phyloP scores from a whole-genome alignment of 768 basidiomycete species.

The Tephrocybe sp. region DNA sequence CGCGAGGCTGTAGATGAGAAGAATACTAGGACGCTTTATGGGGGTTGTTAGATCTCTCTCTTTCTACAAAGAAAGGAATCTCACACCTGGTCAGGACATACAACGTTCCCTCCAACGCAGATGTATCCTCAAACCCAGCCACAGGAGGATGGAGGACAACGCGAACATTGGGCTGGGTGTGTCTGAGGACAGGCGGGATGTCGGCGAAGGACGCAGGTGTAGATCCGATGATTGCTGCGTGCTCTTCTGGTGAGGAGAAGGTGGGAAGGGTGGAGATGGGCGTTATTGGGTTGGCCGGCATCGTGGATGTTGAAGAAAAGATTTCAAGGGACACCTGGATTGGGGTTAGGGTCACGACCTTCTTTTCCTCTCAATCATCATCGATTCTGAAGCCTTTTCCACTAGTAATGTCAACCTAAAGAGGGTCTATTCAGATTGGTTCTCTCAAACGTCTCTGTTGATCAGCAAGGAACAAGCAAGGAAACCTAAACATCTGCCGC shows the following conservation, averaged over 20 bases:
- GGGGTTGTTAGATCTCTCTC: neutral
- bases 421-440: too few species aligned
- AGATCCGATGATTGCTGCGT: conserved; percentile 62
- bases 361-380: too few species aligned
- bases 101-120: conserved; percentile 61
- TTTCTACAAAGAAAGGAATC: neutral
- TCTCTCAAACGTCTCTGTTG: too few species aligned
- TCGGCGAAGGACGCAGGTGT: conserved; percentile 85
- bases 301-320: conserved; percentile 14
- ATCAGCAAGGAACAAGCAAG: too few species aligned
- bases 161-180: conserved; percentile 71
- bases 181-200: conserved; percentile 81
- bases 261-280: conserved; percentile 35
- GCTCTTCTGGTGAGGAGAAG: conserved; percentile 59
- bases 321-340: conserved; percentile 7
- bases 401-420: too few species aligned
- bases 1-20: conserved; percentile 58
- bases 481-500: too few species aligned
- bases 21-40: conserved; percentile 70
- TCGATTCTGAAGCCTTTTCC: too few species aligned
- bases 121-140: conserved; percentile 54
- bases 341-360: conserved; percentile 22
- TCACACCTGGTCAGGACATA: conserved; percentile 85
- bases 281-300: conserved; percentile 36
- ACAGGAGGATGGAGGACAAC: conserved; percentile 70